phyloP scores from a whole-genome alignment of 257 asterid species.

The Solanum sitiens region DNA sequence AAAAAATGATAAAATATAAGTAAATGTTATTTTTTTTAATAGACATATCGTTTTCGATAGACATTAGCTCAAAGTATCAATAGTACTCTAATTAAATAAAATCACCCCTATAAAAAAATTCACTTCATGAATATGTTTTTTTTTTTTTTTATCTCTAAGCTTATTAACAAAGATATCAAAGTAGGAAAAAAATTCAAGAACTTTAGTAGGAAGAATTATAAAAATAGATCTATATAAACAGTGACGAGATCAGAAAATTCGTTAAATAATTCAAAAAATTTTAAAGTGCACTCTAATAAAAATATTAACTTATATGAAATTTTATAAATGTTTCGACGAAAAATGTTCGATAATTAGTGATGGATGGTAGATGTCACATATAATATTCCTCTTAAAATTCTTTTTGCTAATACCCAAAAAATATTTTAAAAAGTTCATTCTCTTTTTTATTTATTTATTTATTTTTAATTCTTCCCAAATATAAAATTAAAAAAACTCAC shows the following conservation, averaged over 20 bases:
- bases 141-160: background rate
- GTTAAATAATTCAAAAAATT: rapidly evolving
- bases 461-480: background rate
- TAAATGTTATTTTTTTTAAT: background rate
- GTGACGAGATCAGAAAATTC: too few species aligned
- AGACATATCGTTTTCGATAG: too few species aligned
- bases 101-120: background rate
- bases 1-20: background rate
- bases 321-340: too few species aligned
- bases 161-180: background rate
- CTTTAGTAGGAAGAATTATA: background rate
- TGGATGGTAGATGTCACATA: too few species aligned
- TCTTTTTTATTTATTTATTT: too few species aligned
- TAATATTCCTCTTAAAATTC: background rate
- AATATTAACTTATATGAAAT: too few species aligned
- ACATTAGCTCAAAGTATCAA: background rate
- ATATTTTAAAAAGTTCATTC: background rate
- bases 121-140: background rate
- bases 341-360: too few species aligned
- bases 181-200: background rate
- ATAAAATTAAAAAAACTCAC: constrained; percentile 10
- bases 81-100: too few species aligned
- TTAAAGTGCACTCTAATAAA: too few species aligned
- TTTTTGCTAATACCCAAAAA: background rate
- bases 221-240: too few species aligned